These are phyloP conservation scores for Acanthamoeba royreba DNA, from an alignment of 208 protist species.

Conservation along the genomic window DNA sequence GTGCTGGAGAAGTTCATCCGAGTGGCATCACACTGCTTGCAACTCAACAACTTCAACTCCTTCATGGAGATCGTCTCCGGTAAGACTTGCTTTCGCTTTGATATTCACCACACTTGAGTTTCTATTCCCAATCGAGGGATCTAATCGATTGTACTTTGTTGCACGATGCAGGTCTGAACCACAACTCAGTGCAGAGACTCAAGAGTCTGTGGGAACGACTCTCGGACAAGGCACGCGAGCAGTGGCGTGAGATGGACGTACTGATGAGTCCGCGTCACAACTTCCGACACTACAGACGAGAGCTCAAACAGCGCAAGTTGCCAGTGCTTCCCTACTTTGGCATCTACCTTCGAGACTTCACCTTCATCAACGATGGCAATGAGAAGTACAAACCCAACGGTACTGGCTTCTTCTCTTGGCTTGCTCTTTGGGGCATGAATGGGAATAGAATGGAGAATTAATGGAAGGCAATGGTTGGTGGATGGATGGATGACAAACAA, in stretches of 20 bases:
- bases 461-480: no score
- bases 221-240: background rate
- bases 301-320: background rate
- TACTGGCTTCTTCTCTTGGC: no score
- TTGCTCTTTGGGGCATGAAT: no score
- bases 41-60: slow-evolving; percentile 33
- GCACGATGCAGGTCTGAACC: background rate
- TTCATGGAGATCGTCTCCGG: slow-evolving; percentile 34
- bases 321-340: slow-evolving; percentile 25
- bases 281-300: background rate
- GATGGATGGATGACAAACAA: no score
- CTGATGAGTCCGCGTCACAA: slow-evolving; percentile 6
- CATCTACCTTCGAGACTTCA: slow-evolving; percentile 11
- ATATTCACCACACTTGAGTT: no score
- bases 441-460: no score
- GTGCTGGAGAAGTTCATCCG: slow-evolving; percentile 33
- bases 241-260: background rate
- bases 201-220: background rate
- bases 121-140: no score
- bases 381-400: background rate
- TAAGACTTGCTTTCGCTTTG: no score
- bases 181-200: slow-evolving; percentile 19
- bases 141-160: no score
- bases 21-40: background rate
- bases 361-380: slow-evolving; percentile 38